Percentiles rank a stretch among this genome's conserved stretches.
Evolutionary conservation across 2,329 filamentous ascomycete species (phyloP).

Genomic region (Kalmusia sp.): DNA sequence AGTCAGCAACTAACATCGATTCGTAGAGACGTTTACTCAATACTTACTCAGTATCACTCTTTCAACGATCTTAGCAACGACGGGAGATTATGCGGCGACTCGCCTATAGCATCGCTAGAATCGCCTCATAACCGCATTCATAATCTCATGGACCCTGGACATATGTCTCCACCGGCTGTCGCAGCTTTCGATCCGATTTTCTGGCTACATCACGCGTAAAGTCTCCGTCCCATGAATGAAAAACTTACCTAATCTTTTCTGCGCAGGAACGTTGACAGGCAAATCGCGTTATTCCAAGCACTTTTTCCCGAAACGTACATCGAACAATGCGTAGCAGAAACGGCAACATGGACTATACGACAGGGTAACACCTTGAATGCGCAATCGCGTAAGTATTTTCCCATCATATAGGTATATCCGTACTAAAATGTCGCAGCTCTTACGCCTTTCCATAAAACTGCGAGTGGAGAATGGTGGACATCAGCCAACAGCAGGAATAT

Average conservation of each 20-base stretch:
- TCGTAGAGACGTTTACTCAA: background rate
- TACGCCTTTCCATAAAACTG: conserved; percentile 24
- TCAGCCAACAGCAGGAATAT: conserved; percentile 15
- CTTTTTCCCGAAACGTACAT: conserved; percentile 43
- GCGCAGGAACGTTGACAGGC: conserved; percentile 21
- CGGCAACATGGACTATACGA: conserved; percentile 42
- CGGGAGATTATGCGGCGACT: conserved; percentile 5
- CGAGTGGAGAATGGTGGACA: conserved; percentile 22
- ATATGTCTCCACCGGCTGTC: conserved; percentile 72
- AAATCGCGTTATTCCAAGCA: conserved; percentile 78
- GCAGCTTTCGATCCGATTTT: conserved; percentile 67
- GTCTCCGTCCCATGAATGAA: background rate
- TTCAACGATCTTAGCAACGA: conserved; percentile 20
- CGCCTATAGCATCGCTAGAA: conserved; percentile 14
- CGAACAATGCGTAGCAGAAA: conserved; percentile 39
- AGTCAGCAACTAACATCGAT: background rate
- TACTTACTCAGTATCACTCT: conserved; percentile 12
- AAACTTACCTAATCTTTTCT: background rate
- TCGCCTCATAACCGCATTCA: conserved; percentile 23
- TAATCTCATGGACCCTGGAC: conserved; percentile 57
- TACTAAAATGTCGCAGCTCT: conserved; percentile 6
- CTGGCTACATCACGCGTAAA: conserved; percentile 60
- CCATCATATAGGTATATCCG: too few species aligned
- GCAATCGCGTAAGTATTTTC: conserved; percentile 49
- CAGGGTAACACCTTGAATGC: conserved; percentile 50